phyloP scores from a whole-genome alignment of 176 grass and related monocot genomes.

The Oryza glumipatula region DNA sequence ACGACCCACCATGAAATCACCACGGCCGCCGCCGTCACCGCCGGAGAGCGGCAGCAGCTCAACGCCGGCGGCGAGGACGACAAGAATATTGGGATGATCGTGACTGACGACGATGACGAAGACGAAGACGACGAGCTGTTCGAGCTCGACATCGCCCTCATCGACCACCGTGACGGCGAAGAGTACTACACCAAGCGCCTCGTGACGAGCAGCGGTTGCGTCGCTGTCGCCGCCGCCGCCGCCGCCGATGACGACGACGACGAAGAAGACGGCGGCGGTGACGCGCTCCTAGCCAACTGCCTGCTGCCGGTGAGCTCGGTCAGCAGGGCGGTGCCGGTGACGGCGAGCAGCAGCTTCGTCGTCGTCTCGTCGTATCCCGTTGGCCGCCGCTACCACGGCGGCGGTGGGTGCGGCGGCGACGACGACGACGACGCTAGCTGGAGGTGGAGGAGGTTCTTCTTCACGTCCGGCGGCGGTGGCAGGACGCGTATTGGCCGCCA shows the following conservation, averaged over 20 bases:
- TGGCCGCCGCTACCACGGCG: background rate
- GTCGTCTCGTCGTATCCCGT: background rate
- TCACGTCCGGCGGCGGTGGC: conserved; percentile 3
- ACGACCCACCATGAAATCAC: conserved; percentile 2
- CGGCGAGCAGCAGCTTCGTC: conserved; percentile 6
- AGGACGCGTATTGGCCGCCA: conserved; percentile 23
- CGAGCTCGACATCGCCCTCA: conserved; percentile 55
- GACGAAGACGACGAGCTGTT: conserved; percentile 69
- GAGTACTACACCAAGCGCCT: background rate
- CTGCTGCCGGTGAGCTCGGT: conserved; percentile 61
- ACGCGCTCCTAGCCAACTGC: conserved; percentile 59
- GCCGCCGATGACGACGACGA: background rate
- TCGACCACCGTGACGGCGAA: conserved; percentile 10
- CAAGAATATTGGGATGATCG: background rate
- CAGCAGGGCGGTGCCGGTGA: conserved; percentile 57
- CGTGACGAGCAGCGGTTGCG: no score
- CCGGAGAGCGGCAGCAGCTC: background rate
- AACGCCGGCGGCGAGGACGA: background rate
- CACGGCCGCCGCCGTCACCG: background rate
- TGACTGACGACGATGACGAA: background rate
- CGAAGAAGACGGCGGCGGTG: background rate
- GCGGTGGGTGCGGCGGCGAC: background rate
- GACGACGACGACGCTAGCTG: background rate
- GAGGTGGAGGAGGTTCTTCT: background rate
- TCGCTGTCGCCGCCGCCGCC: fast-evolving